Evolutionary conservation across 2,329 filamentous ascomycete species (phyloP), one percentile per base, ranked within the genome.

Genomic region (Rutstroemia sp.): DNA sequence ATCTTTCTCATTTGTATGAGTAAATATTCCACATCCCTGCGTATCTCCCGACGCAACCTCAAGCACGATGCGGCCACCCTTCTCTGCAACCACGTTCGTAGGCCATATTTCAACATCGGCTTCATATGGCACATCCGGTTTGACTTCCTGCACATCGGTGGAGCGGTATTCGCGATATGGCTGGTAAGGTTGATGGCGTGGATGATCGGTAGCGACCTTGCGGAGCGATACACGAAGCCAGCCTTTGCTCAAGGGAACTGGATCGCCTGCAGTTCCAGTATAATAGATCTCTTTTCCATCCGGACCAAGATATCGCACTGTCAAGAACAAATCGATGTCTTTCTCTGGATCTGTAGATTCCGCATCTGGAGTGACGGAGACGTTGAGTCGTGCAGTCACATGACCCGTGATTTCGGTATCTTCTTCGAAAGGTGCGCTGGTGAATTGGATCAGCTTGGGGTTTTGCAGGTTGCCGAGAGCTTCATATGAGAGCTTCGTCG

Each of bases 361-460:
- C 84, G 71, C 0, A 4, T 58, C 40, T 1, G 60, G 58, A 5
- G 78, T 83, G 3, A 86, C 70, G 0, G 84, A 87, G 0, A 87
- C 79, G 58, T 83, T 81, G 4, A 89, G 73, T 60, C 82, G 84
- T 0, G 83, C 83, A 0, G 81, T 73, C 27, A 87, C 72, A 64
- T 88, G 83, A 0, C 86, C 86, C 0, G 86, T 89, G 54, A 89
- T 80, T 64, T 89, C 86, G 0, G 79, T 86, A 63, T 88, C 83
- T 6, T 73, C 58, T n/a, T 77, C 74, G 57, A 88, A 87, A 0
- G 81, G 71, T 0, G 73, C 56, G 0, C 80, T 85, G 1, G 71
- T 73, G 67, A 88, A 88, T 44, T 80, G 78, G 0, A 88, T 61
- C 0, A 76, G 57, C 51, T 84, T 73, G 0, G 76, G 77, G 9